Conservation (phyloP, 345 rosid genomes). For the Hevea brasiliensis region DNA sequence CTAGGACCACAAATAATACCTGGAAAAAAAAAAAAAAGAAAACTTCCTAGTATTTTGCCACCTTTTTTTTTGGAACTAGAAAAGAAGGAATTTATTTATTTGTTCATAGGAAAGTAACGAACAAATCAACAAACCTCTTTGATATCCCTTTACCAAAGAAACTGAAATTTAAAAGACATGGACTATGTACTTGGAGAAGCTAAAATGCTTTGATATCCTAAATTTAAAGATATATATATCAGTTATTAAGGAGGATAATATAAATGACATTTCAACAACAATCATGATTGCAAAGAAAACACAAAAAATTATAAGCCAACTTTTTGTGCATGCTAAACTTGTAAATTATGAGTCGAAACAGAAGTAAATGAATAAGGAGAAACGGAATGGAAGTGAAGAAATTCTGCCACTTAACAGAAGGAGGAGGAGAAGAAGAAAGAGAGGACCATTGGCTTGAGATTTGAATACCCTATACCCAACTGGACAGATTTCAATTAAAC, state of each 20-base stretch:
- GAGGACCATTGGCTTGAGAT: too few species aligned
- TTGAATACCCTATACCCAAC: too few species aligned
- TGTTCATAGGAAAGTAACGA: not conserved
- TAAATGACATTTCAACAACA: not conserved
- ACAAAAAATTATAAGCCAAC: not conserved
- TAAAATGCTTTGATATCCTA: not conserved
- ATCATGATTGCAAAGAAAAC: not conserved
- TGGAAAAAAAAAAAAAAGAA: not conserved
- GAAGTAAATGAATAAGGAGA: too few species aligned
- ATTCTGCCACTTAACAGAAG: too few species aligned
- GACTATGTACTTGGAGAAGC: not conserved
- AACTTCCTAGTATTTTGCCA: not conserved
- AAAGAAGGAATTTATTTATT: not conserved
- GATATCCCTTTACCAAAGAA: not conserved
- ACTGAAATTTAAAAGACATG: not conserved
- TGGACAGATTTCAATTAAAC: too few species aligned
- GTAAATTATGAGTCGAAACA: too few species aligned
- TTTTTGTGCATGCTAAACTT: too few species aligned
- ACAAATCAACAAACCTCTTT: too few species aligned
- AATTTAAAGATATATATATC: not conserved
- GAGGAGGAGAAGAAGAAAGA: too few species aligned
- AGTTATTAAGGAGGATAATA: not conserved
- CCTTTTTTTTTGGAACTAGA: not conserved
- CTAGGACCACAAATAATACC: not conserved
- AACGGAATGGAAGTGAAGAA: too few species aligned